phyloP scores from a whole-genome alignment of 805 yeast genomes.

The Naumovozyma baii region DNA sequence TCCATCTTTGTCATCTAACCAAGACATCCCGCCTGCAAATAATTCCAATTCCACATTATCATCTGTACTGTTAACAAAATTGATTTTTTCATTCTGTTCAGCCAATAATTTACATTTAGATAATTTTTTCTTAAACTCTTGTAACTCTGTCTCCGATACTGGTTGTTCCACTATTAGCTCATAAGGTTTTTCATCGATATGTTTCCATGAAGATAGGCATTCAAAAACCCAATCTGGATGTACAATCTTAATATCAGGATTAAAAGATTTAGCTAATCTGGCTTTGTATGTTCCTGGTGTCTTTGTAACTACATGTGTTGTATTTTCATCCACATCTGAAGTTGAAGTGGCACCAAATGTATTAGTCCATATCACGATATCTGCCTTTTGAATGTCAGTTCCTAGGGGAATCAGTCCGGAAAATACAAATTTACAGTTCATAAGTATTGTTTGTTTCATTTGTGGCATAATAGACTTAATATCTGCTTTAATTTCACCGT shows the following conservation, averaged over 20 bases:
- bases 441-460: slow-evolving; percentile 61
- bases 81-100: slow-evolving; percentile 27
- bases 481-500: slow-evolving; percentile 42
- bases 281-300: slow-evolving; percentile 79
- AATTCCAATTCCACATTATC: slow-evolving; percentile 11
- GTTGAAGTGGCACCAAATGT: slow-evolving; percentile 87
- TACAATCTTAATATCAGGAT: slow-evolving; percentile 62
- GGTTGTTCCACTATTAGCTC: slow-evolving; percentile 43
- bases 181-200: slow-evolving; percentile 53
- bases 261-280: slow-evolving; percentile 58
- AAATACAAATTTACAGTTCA: slow-evolving; percentile 61
- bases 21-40: slow-evolving; percentile 25
- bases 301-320: slow-evolving; percentile 83
- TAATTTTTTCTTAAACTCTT: slow-evolving; percentile 25
- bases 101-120: slow-evolving; percentile 32
- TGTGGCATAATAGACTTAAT: slow-evolving; percentile 61
- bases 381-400: slow-evolving; percentile 59
- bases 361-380: slow-evolving; percentile 83
- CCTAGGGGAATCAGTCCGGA: slow-evolving; percentile 91
- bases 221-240: slow-evolving; percentile 89
- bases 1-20: slow-evolving; percentile 26
- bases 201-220: slow-evolving; percentile 71
- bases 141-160: slow-evolving; percentile 35
- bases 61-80: slow-evolving; percentile 8
- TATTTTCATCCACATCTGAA: slow-evolving; percentile 54